Evolutionary conservation across 768 basidiomycete species (phyloP).

Genomic region (Russula lepida): DNA sequence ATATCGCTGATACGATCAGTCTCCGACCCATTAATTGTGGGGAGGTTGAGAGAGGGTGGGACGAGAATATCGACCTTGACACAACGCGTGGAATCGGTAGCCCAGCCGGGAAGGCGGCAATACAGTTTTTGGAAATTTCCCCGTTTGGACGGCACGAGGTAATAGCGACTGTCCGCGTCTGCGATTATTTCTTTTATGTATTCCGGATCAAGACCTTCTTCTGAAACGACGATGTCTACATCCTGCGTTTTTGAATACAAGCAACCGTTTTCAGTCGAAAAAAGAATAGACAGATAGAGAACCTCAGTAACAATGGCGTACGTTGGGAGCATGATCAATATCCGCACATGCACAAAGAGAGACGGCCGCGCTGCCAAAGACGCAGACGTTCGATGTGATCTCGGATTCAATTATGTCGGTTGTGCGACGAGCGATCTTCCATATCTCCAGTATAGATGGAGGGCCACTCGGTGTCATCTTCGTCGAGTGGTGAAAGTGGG

Average conservation of each 20-base stretch:
- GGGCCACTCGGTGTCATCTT: neutral
- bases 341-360: conserved; percentile 7
- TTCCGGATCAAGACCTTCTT: neutral
- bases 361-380: conserved; percentile 11
- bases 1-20: neutral
- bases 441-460: conserved; percentile 2
- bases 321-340: conserved; percentile 1
- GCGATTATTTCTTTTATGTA: neutral
- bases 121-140: neutral
- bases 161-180: conserved; percentile 1
- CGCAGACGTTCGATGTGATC: neutral
- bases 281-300: neutral
- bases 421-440: conserved; percentile 10
- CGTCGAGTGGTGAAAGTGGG: neutral
- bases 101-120: conserved; percentile 10
- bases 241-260: neutral
- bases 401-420: neutral
- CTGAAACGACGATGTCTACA: neutral
- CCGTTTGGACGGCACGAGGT: neutral
- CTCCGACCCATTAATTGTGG: neutral
- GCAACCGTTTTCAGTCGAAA: neutral
- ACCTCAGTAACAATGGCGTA: neutral
- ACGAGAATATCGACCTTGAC: conserved; percentile 14
- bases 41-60: neutral
- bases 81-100: neutral